These are phyloP conservation scores for Leptographium wingfieldii DNA, from an alignment of 2,329 filamentous ascomycete genomes.

Conservation along the genomic window DNA sequence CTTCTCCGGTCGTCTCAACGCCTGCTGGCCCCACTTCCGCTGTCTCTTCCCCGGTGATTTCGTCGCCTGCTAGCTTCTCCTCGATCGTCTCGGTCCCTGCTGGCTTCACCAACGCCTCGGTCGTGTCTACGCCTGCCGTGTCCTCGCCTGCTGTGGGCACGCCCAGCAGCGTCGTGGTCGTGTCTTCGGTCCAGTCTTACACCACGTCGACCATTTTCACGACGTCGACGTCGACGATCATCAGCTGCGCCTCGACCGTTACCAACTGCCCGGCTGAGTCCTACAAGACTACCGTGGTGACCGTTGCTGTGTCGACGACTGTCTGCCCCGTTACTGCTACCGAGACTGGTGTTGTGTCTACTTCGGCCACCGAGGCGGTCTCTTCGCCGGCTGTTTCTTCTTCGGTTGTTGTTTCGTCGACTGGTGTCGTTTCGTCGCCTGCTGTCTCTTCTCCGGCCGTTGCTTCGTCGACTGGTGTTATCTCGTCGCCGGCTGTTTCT, in stretches of 20 bases:
- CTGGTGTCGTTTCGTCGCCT: neutral
- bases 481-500: neutral
- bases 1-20: neutral
- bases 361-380: slow-evolving; percentile 4
- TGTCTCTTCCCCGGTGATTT: neutral
- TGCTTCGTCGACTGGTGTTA: no score
- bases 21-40: neutral
- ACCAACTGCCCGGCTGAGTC: slow-evolving; percentile 38
- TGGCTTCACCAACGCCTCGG: neutral
- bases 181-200: slow-evolving; percentile 2
- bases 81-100: slow-evolving; percentile 6
- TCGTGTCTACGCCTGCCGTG: neutral
- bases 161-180: neutral
- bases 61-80: neutral
- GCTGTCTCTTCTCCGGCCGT: no score
- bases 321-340: slow-evolving; percentile 49
- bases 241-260: slow-evolving; percentile 31
- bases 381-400: neutral
- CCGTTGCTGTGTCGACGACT: slow-evolving; percentile 45
- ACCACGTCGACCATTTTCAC: slow-evolving; percentile 28
- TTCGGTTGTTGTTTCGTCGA: neutral
- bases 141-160: neutral
- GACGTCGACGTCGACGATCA: slow-evolving; percentile 36
- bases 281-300: slow-evolving; percentile 34
- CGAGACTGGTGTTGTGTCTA: slow-evolving; percentile 19